A percentile compares a stretch with the other conserved stretches of the same genome.
These are phyloP conservation scores for Rutidosis leptorrhynchoides DNA, from an alignment of 129 eudicot genomes.

Conservation along the genomic window DNA sequence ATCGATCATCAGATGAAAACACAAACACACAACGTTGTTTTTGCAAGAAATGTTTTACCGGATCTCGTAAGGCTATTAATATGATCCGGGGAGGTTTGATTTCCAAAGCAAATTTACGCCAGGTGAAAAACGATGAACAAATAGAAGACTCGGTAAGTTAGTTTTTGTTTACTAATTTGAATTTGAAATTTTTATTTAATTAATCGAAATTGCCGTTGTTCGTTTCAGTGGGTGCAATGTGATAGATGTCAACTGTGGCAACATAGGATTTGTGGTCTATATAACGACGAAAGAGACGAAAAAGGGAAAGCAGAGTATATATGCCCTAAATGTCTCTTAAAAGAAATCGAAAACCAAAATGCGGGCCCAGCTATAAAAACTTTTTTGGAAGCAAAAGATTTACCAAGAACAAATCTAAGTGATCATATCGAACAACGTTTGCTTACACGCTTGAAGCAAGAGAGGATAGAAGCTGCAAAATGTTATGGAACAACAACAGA, in stretches of 20 bases:
- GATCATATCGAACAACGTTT: constrained; percentile 69
- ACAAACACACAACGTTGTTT: constrained; percentile 32
- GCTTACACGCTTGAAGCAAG: constrained; percentile 48
- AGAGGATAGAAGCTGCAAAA: constrained; percentile 57
- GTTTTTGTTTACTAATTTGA: not conserved
- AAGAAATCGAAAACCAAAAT: constrained; percentile 39
- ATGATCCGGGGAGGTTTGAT: constrained; percentile 38
- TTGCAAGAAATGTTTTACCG: constrained; percentile 47
- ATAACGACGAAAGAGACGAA: constrained; percentile 45
- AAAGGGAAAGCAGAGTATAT: constrained; percentile 52
- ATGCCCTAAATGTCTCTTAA: constrained; percentile 66
- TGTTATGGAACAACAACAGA: constrained; percentile 30
- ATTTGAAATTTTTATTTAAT: not conserved
- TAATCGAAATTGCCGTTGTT: constrained; percentile 2
- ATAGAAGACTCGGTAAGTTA: constrained; percentile 57
- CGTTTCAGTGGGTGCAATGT: constrained; percentile 79
- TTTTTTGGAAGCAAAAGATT: constrained; percentile 57
- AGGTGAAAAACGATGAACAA: constrained; percentile 35
- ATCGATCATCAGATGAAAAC: constrained; percentile 30
- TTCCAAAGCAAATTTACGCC: constrained; percentile 39
- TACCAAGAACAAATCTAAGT: constrained; percentile 64
- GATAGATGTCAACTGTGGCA: constrained; percentile 74
- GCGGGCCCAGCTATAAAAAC: constrained; percentile 29
- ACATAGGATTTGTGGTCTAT: constrained; percentile 75
- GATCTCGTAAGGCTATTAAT: constrained; percentile 36